Conservation (phyloP, 208 protist genomes). For the Leishmania major region DNA sequence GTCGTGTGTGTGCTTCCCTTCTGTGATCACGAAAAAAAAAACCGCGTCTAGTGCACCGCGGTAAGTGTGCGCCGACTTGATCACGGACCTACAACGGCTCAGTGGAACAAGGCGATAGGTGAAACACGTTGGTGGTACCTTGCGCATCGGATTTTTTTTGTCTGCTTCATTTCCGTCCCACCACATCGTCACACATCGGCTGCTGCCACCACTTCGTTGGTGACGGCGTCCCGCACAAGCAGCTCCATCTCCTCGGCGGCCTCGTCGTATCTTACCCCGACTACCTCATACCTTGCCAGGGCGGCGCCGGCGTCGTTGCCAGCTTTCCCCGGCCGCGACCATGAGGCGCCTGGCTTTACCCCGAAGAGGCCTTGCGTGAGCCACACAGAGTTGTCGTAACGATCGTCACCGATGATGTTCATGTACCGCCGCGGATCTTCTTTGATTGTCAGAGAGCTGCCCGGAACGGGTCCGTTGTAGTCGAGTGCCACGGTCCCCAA, state of each 20-base stretch:
- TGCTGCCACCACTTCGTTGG: slow-evolving; percentile 27
- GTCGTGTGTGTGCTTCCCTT: neutral
- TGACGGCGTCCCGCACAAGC: slow-evolving; percentile 41
- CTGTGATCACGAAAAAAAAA: neutral
- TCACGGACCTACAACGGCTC: neutral
- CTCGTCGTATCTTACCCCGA: slow-evolving; percentile 69
- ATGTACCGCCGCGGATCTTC: slow-evolving; percentile 77
- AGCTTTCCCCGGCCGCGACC: slow-evolving; percentile 7
- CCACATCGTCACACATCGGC: slow-evolving; percentile 33
- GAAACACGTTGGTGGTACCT: neutral
- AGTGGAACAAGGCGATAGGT: neutral
- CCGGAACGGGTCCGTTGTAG: slow-evolving; percentile 70
- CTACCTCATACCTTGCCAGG: slow-evolving; percentile 21
- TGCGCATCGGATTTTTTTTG: too few species aligned
- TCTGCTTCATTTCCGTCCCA: neutral
- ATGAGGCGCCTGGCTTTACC: slow-evolving; percentile 45
- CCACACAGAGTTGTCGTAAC: slow-evolving; percentile 61
- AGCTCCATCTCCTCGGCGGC: slow-evolving; percentile 64
- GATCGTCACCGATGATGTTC: slow-evolving; percentile 36
- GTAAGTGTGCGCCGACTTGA: neutral
- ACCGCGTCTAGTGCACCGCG: neutral
- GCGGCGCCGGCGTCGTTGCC: neutral
- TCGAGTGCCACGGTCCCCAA: slow-evolving; percentile 66
- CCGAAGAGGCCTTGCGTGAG: slow-evolving; percentile 79
- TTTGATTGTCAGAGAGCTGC: slow-evolving; percentile 39